Conservation (phyloP, 73 alveolate genomes). For the Breviolum minutum region DNA sequence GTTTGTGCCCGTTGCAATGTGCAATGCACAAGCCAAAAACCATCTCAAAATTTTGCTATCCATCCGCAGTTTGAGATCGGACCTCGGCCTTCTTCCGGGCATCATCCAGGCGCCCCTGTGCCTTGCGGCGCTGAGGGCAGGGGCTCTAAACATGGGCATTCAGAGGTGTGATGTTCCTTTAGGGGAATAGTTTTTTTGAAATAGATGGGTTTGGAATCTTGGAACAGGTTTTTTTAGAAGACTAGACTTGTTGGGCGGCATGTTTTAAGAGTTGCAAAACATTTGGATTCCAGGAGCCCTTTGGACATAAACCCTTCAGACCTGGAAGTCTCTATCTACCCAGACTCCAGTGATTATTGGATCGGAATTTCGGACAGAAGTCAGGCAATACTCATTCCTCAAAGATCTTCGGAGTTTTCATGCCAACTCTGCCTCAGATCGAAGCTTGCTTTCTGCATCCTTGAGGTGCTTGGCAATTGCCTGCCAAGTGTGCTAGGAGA, state of each 20-base stretch:
- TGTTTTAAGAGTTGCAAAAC: no score
- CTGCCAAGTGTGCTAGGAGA: not conserved
- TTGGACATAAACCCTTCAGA: no score
- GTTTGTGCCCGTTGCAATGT: no score
- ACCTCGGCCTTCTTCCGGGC: constrained; percentile 34
- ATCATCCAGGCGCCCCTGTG: constrained; percentile 25
- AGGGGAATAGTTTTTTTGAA: not conserved
- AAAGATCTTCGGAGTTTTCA: not conserved
- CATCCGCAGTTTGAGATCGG: not conserved
- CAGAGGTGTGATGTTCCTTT: no score
- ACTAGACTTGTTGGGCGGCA: not conserved
- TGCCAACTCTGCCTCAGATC: constrained; percentile 25
- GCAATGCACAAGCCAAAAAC: no score
- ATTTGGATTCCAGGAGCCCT: no score
- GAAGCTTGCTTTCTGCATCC: constrained; percentile 59
- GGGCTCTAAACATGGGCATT: no score
- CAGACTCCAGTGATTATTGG: no score
- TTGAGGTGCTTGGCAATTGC: constrained; percentile 63
- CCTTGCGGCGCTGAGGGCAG: not conserved
- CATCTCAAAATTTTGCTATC: no score
- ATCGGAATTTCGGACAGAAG: not conserved
- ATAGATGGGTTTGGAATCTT: not conserved
- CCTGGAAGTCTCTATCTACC: no score
- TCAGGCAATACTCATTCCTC: not conserved
- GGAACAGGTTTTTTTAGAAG: not conserved